phyloP scores from a whole-genome alignment of 78 protist species.

The Guillardia theta region DNA sequence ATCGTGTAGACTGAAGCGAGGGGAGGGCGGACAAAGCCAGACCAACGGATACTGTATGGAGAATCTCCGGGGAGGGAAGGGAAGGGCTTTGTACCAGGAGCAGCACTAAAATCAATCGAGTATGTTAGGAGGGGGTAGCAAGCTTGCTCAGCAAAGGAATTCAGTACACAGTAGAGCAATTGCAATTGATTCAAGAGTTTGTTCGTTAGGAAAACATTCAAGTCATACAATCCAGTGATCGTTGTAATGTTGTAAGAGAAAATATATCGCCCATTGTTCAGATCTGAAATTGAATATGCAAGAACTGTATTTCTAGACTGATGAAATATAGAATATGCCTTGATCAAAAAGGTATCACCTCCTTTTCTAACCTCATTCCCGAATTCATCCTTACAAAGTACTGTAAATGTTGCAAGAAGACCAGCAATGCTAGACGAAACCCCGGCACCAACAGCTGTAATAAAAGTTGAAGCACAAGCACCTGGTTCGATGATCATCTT shows the following conservation, averaged over 20 bases:
- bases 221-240: not conserved
- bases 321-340: not conserved
- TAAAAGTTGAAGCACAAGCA: too few relatives aligned
- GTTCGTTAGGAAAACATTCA: not conserved
- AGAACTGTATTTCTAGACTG: not conserved
- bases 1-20: not conserved
- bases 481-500: too few relatives aligned
- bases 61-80: not conserved
- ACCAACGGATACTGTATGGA: not conserved
- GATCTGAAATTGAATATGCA: not conserved
- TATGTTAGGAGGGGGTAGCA: too few relatives aligned
- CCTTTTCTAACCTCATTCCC: not conserved
- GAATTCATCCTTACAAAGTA: not conserved
- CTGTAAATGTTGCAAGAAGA: not conserved
- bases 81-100: not conserved
- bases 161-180: not conserved
- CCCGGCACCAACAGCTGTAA: not conserved
- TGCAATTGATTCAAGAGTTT: not conserved
- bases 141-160: not conserved
- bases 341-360: not conserved
- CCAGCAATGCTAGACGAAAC: not conserved
- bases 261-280: not conserved
- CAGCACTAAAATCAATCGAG: not conserved
- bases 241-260: not conserved
- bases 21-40: constrained; percentile 2